Conservation (phyloP, 495 filamentous ascomycete species). For the Tuber magnatum region DNA sequence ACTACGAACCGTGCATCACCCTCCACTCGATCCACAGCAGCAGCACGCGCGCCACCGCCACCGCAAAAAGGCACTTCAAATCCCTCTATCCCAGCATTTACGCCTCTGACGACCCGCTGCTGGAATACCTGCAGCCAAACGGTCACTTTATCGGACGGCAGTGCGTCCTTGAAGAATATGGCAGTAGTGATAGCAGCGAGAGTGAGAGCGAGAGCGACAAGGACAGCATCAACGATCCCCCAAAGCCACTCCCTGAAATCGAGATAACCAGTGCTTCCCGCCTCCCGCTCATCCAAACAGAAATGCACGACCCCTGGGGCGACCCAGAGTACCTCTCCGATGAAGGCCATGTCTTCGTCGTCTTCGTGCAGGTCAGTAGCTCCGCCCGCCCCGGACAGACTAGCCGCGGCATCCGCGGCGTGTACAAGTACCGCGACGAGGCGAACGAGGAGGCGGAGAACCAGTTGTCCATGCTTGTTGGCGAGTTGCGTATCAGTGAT, state of each 20-base stretch:
- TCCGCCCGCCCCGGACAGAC: neutral
- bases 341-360: neutral
- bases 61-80: neutral
- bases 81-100: neutral
- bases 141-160: neutral
- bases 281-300: neutral
- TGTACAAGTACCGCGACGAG: slow-evolving; percentile 1
- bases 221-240: neutral
- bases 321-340: neutral
- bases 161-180: neutral
- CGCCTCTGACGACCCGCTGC: neutral
- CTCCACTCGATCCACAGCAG: neutral
- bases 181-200: neutral
- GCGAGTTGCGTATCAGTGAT: neutral
- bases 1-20: neutral
- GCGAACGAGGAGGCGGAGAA: neutral
- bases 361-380: neutral
- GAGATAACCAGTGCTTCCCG: neutral
- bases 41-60: neutral
- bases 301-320: neutral
- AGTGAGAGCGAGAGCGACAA: neutral
- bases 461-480: neutral
- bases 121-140: neutral
- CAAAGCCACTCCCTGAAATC: neutral
- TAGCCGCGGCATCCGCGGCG: neutral